Percentiles rank a stretch among this genome's conserved stretches.
phyloP scores from a whole-genome alignment of 2,329 filamentous ascomycete genomes.

The Rhynchosporium agropyri region DNA sequence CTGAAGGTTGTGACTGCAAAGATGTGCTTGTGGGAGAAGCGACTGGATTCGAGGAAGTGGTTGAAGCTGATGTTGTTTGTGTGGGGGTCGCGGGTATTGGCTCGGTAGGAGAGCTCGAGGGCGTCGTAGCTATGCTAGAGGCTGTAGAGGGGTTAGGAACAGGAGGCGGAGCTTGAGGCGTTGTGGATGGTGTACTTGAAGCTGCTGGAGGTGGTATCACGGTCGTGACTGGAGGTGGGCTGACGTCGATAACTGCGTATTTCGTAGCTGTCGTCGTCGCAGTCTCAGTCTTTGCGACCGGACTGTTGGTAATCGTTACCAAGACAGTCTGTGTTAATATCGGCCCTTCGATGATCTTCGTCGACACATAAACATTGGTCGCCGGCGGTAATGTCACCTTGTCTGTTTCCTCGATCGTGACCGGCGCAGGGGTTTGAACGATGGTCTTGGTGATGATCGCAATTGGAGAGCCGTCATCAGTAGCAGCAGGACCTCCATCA shows the following conservation, averaged over 20 bases:
- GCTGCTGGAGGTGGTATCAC: constrained; percentile 24
- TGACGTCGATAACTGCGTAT: constrained; percentile 40
- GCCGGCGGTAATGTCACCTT: constrained; percentile 30
- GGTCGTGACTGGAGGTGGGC: constrained; percentile 32
- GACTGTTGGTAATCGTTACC: constrained; percentile 32
- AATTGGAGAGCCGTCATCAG: constrained; percentile 19
- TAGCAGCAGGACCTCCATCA: constrained; percentile 39
- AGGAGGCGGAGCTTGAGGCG: too few species aligned
- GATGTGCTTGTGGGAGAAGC: constrained; percentile 18
- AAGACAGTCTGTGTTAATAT: constrained; percentile 35
- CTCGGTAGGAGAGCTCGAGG: constrained; percentile 1
- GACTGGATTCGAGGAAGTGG: constrained; percentile 1
- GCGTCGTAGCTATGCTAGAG: constrained; percentile 4
- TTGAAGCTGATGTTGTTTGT: constrained; percentile 8
- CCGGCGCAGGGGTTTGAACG: constrained; percentile 31
- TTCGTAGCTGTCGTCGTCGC: constrained; percentile 33
- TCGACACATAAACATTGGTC: constrained; percentile 33
- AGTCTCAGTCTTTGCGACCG: constrained; percentile 29
- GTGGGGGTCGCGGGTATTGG: not conserved
- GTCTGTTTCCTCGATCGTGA: constrained; percentile 37
- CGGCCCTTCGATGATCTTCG: constrained; percentile 35
- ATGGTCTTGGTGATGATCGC: constrained; percentile 36
- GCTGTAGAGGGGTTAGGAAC: constrained; percentile 1
- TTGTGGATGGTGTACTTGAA: constrained; percentile 7
- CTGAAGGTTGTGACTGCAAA: not conserved